phyloP scores from a whole-genome alignment of 306 rosid species.

The Nissolia schottii region DNA sequence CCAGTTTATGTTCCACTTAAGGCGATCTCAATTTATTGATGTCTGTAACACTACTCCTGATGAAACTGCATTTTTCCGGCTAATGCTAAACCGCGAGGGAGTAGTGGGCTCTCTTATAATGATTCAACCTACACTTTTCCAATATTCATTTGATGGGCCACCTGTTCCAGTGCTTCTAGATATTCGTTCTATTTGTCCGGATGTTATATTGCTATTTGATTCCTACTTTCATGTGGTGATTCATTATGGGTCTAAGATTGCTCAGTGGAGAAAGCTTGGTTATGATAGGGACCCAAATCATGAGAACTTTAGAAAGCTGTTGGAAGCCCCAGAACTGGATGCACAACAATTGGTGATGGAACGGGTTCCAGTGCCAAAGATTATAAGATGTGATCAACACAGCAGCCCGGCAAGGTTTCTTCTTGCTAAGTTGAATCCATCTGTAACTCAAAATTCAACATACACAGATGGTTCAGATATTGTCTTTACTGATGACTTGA shows the following conservation, averaged over 20 bases:
- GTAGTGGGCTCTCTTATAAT: slow-evolving; percentile 81
- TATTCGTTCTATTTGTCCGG: slow-evolving; percentile 69
- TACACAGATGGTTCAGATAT: slow-evolving; percentile 72
- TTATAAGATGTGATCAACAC: slow-evolving; percentile 84
- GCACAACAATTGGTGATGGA: slow-evolving; percentile 69
- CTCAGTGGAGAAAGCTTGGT: slow-evolving; percentile 86
- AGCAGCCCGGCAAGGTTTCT: slow-evolving; percentile 91
- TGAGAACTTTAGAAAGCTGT: slow-evolving; percentile 71
- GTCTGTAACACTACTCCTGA: slow-evolving; percentile 78
- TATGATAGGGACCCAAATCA: slow-evolving; percentile 76
- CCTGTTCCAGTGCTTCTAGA: slow-evolving; percentile 88
- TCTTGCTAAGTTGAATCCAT: slow-evolving; percentile 90
- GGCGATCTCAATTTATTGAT: slow-evolving; percentile 89
- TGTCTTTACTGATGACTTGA: slow-evolving; percentile 83
- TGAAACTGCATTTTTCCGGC: slow-evolving; percentile 80
- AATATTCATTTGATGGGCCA: slow-evolving; percentile 84
- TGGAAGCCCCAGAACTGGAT: slow-evolving; percentile 81
- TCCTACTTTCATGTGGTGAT: slow-evolving; percentile 85
- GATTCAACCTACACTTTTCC: slow-evolving; percentile 89
- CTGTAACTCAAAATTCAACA: slow-evolving; percentile 81
- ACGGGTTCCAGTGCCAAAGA: slow-evolving; percentile 70
- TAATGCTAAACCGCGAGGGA: slow-evolving; percentile 81
- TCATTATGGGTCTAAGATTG: slow-evolving; percentile 75
- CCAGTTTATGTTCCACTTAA: slow-evolving; percentile 82
- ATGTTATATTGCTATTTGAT: slow-evolving; percentile 78